Base-by-base conservation (phyloP, 2,329 filamentous ascomycete genomes). In the Alternaria conjuncta region DNA sequence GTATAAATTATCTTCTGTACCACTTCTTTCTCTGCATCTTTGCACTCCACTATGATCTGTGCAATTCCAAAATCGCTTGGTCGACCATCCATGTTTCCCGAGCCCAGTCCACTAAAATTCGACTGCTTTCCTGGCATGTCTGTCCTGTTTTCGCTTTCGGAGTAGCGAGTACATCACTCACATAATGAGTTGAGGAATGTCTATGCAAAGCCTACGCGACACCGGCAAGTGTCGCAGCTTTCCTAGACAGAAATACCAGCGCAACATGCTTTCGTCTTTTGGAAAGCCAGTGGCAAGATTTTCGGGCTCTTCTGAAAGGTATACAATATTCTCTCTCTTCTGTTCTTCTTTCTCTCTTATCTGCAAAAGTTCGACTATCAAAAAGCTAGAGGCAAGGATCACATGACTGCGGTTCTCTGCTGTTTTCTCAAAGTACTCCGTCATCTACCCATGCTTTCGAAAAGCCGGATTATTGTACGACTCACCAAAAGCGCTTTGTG, bases 271-370 rank as follows among this genome's bases (percentile, higher is more conserved):
- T 10, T 41, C 32, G 32, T 41, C 15, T 41, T 41, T 41, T 5
- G 15, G 4, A 41, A 2, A 41, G 32, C 32, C 0, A 41, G 15
- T 41, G 15, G 15, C 8, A n/a, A 2, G 15, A 5, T 5, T 4
- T 41, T 2, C 8, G 2, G 32, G 1, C 4, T n/a, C 4, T 4
- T 41, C 1, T 1, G 32, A 10, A 41, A 10, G 0, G 32, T 41
- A 41, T n/a, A n/a, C n/a, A n/a, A n/a, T n/a, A 36, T 3, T 1
- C 7, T 36, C 0, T 36, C 4, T 5, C 1, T 10, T 36, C 32
- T 10, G 3, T 2, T 9, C 3, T 9, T 8, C 30, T 36, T 2
- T 36, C 7, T 36, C 3, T 5, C 1, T 36, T 0, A 36, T 0
- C 32, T 36, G 1, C 7, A 15, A 2, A 36, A 4, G 3, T 9